phyloP scores from a whole-genome alignment of 108 stramenopile species.

The Cyclotella cryptica region DNA sequence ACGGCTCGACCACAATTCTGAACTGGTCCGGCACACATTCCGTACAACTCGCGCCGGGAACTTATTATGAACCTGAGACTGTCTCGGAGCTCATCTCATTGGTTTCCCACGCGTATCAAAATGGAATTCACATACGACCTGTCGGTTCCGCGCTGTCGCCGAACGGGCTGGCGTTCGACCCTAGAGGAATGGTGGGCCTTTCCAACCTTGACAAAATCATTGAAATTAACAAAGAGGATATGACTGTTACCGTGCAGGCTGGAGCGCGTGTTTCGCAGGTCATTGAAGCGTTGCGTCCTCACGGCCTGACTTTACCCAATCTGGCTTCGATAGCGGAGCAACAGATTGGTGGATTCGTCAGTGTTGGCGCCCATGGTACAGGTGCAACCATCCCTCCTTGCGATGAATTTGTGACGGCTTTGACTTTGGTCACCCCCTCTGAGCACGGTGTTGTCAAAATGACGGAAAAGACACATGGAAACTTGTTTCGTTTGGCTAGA shows the following conservation, averaged over 20 bases:
- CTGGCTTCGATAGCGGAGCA: conserved; percentile 97
- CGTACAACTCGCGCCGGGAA: conserved; percentile 58
- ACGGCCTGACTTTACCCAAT: conserved; percentile 94
- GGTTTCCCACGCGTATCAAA: conserved; percentile 64
- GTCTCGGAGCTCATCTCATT: conserved; percentile 64
- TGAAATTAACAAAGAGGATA: conserved; percentile 71
- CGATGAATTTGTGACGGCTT: conserved; percentile 90
- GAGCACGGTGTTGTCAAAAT: conserved; percentile 77
- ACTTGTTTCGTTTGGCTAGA: conserved; percentile 85
- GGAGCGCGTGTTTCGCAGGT: conserved; percentile 92
- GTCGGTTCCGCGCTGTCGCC: conserved; percentile 96
- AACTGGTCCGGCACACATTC: conserved; percentile 91
- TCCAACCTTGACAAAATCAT: conserved; percentile 88
- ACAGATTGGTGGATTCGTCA: conserved; percentile 95
- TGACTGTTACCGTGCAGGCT: conserved; percentile 92
- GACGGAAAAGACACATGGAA: conserved; percentile 62
- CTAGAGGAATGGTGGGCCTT: conserved; percentile 84
- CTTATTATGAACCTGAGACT: conserved; percentile 84
- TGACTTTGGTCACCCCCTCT: conserved; percentile 94
- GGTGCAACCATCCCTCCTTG: conserved; percentile 93
- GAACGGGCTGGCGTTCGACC: conserved; percentile 90
- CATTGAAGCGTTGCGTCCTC: conserved; percentile 72
- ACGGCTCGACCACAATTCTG: conserved; percentile 62
- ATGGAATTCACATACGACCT: conserved; percentile 77
- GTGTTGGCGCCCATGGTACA: conserved; percentile 97